Conservation (phyloP, 306 rosid genomes). For the Cicer judaicum region DNA sequence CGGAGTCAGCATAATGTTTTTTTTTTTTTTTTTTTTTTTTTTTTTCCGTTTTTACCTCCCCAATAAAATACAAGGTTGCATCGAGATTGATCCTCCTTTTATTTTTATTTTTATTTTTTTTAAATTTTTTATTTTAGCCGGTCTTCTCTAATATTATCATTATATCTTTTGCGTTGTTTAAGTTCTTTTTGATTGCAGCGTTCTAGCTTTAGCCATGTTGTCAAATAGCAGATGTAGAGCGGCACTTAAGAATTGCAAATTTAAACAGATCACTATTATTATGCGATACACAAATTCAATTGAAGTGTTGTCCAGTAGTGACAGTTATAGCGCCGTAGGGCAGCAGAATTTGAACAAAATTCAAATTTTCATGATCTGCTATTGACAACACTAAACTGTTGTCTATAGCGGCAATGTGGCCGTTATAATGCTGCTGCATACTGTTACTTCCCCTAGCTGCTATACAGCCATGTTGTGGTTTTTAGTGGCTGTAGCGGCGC, state of each 20-base stretch:
- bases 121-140: neutral
- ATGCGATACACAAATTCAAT: neutral
- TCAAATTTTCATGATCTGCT: neutral
- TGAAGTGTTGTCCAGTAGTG: neutral
- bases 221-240: neutral
- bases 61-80: constrained; percentile 19
- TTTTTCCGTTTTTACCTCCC: neutral
- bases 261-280: neutral
- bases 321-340: neutral
- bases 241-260: no score
- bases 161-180: neutral
- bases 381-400: neutral
- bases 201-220: neutral
- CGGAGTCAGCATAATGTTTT: neutral
- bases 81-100: constrained; percentile 2
- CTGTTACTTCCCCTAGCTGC: no score
- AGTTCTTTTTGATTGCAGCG: neutral
- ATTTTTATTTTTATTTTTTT: neutral
- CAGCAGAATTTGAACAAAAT: neutral
- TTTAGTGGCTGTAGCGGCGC: no score
- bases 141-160: neutral
- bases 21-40: neutral
- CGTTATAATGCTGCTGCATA: neutral
- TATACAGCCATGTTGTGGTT: no score
- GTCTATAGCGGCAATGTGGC: neutral